These are phyloP conservation scores for Pyricularia grisea DNA, from an alignment of 2,329 filamentous ascomycete genomes.

Conservation along the genomic window DNA sequence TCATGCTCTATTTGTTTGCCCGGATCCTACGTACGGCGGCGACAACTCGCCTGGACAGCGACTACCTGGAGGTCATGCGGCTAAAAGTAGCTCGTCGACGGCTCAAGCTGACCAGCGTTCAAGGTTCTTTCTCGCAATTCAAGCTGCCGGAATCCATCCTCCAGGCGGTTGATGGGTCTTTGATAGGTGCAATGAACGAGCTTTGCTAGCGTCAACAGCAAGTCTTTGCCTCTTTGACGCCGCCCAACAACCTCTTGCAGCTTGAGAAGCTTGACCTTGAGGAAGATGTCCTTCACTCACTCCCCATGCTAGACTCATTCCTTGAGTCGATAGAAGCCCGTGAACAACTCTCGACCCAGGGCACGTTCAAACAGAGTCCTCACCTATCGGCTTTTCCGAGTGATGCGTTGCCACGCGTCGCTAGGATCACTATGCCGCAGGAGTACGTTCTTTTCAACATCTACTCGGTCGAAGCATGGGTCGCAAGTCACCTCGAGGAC, in stretches of 20 bases:
- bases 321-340: not conserved
- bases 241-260: not conserved
- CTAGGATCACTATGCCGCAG: too few species aligned
- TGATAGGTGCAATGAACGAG: not conserved
- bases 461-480: conserved; percentile 38
- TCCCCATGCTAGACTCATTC: not conserved
- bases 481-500: conserved; percentile 22
- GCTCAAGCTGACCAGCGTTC: not conserved
- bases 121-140: not conserved
- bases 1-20: conserved; percentile 1
- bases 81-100: not conserved
- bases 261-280: not conserved
- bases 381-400: not conserved
- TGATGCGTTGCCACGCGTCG: not conserved
- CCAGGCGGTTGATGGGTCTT: not conserved
- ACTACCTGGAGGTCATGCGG: not conserved
- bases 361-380: not conserved
- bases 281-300: not conserved
- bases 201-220: not conserved
- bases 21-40: not conserved
- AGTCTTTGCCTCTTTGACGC: not conserved
- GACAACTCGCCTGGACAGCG: not conserved
- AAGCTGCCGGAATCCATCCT: not conserved
- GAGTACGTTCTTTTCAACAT: conserved; percentile 15
- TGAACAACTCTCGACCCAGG: not conserved